Evolutionary conservation across 805 yeast species (phyloP).

Genomic region (Wickerhamomyces bovis): DNA sequence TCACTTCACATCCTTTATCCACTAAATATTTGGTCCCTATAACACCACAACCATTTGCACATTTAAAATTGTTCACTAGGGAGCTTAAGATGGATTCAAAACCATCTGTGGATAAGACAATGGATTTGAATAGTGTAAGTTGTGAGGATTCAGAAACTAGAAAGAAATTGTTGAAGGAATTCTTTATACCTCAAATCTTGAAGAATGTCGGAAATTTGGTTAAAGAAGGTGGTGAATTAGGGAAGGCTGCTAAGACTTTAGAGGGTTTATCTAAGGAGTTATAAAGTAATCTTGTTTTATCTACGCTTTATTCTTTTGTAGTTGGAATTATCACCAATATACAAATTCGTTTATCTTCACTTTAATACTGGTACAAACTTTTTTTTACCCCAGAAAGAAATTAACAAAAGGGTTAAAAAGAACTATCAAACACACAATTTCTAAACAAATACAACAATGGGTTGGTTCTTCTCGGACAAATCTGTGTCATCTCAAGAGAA

Average conservation of each 20-base stretch:
- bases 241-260: conserved; percentile 39
- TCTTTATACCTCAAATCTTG: conserved; percentile 42
- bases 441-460: neutral
- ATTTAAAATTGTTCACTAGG: conserved; percentile 51
- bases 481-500: neutral
- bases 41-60: conserved; percentile 57
- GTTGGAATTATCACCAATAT: too few relatives aligned
- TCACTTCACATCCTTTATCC: conserved; percentile 41
- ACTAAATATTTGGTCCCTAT: conserved; percentile 46
- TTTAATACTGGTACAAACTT: too few relatives aligned
- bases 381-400: neutral
- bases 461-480: neutral
- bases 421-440: too few relatives aligned
- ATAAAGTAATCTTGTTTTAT: neutral
- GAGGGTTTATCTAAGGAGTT: conserved; percentile 10
- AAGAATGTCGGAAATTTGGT: conserved; percentile 45
- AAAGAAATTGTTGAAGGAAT: conserved; percentile 44
- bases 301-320: neutral
- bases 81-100: conserved; percentile 23
- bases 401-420: too few relatives aligned
- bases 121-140: conserved; percentile 38
- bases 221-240: conserved; percentile 71
- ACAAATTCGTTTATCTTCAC: too few relatives aligned
- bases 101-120: conserved; percentile 12
- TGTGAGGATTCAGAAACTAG: conserved; percentile 62